Percentiles rank a stretch among this genome's conserved stretches.
phyloP scores from a whole-genome alignment of 2,329 filamentous ascomycete species.

The Botrytis paeoniae region DNA sequence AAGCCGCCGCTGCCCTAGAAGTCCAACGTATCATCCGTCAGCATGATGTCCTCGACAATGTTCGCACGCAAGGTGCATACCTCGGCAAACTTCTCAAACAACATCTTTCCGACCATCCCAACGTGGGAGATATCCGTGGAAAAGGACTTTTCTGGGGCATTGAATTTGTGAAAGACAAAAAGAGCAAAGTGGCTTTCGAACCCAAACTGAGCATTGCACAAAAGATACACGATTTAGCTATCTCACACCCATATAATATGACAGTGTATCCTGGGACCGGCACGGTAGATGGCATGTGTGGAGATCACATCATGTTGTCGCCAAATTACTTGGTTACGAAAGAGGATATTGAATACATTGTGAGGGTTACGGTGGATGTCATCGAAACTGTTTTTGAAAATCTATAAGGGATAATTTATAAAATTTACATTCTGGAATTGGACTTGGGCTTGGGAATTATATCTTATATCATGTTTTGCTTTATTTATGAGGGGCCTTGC shows the following conservation, averaged over 20 bases:
- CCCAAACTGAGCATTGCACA: slow-evolving; percentile 44
- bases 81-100: slow-evolving; percentile 46
- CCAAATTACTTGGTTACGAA: slow-evolving; percentile 57
- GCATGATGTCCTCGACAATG: slow-evolving; percentile 58
- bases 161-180: slow-evolving; percentile 53
- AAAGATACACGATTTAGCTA: slow-evolving; percentile 47
- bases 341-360: slow-evolving; percentile 53
- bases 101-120: slow-evolving; percentile 43
- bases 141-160: slow-evolving; percentile 57
- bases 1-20: slow-evolving; percentile 60
- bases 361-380: slow-evolving; percentile 40
- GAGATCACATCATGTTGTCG: slow-evolving; percentile 61
- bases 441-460: background rate
- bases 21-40: slow-evolving; percentile 58
- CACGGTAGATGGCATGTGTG: slow-evolving; percentile 51
- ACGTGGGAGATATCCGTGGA: slow-evolving; percentile 61
- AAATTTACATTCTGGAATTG: background rate
- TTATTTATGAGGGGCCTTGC: background rate
- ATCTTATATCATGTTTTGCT: background rate
- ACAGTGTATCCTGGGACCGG: slow-evolving; percentile 59
- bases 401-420: background rate
- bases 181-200: slow-evolving; percentile 49
- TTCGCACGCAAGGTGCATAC: slow-evolving; percentile 50
- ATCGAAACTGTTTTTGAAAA: slow-evolving; percentile 30
- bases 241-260: slow-evolving; percentile 46